Evolutionary conservation across 1,139 yeast species (phyloP).

Genomic region (Debaryomycetaceae sp.): DNA sequence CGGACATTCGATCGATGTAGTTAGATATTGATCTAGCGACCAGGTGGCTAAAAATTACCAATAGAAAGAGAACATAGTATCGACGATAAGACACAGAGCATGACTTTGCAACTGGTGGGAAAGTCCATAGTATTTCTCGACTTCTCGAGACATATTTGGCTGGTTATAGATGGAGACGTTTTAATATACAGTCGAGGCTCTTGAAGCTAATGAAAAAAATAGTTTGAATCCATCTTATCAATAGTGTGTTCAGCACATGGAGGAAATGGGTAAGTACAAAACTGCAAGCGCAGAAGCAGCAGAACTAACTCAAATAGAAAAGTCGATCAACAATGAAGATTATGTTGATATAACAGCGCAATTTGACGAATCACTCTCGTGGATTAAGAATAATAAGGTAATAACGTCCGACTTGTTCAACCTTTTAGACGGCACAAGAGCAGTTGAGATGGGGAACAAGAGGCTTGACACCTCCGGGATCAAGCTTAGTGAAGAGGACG

Average conservation of each 20-base stretch:
- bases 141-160: neutral
- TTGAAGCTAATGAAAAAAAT: neutral
- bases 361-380: constrained; percentile 28
- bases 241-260: neutral
- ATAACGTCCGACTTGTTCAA: constrained; percentile 54
- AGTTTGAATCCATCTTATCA: neutral
- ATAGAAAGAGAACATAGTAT: too few relatives aligned
- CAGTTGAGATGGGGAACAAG: constrained; percentile 61
- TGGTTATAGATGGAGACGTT: neutral
- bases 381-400: constrained; percentile 38
- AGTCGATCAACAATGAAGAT: constrained; percentile 8
- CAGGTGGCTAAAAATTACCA: too few relatives aligned
- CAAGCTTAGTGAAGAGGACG: constrained; percentile 35
- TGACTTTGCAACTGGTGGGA: too few relatives aligned
- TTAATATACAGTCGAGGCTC: neutral
- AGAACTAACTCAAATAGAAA: neutral
- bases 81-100: too few relatives aligned
- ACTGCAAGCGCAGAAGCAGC: neutral
- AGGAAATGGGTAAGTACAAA: neutral
- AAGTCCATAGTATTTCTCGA: too few relatives aligned
- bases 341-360: constrained; percentile 44
- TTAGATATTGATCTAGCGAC: too few relatives aligned
- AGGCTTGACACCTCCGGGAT: constrained; percentile 63
- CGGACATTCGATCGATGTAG: too few relatives aligned
- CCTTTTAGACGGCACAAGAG: constrained; percentile 70